Evolutionary conservation across 805 yeast genomes (phyloP), one percentile per base, ranked within the genome.

Genomic region (Wickerhamiella kurtzmanii): DNA sequence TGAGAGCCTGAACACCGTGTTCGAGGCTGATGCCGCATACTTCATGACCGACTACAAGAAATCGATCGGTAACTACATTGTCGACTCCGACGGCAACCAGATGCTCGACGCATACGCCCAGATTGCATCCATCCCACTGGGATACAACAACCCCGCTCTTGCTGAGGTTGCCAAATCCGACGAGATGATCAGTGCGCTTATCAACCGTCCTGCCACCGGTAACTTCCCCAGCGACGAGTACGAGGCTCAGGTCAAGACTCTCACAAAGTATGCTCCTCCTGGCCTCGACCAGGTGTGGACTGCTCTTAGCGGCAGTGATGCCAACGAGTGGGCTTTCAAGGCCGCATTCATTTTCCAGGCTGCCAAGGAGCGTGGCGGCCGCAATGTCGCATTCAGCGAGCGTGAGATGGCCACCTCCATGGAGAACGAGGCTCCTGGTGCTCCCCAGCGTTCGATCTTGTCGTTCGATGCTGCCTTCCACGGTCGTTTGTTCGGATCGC

Each of bases 381-480:
- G 67, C 60, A 61, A 64, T 46, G 65, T 69, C n/a, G 70, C 69
- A 20, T 84, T 82, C 66, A 63, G 88, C 4, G 60, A 63, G 9
- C 85, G 80, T 60, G 96, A 88, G 66, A 73, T 75, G 62, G 64
- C 56, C 17, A 67, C 88, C 2, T 80, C 80, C 49, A 88, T 88
- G 96, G 68, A 73, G 53, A 86, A 86, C 65, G 68, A 72, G 56
- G 74, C 84, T 22, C 97, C 97, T 45, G 96, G 96, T 48, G 75
- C 94, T 43, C 94, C 96, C 35, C 82, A 82, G 35, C 66, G 83
- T 56, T 86, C 95, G 44, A 82, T 88, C 51, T 61, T 89, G 55
- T 86, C 96, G 3, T 88, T 88, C 68, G 79, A 79, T 65, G 74
- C 77, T 54, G 92, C 92, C 25, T 89, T 88, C 82, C 97, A 88